Base-by-base conservation (phyloP, 306 rosid species). In the Albizia julibrissin region DNA sequence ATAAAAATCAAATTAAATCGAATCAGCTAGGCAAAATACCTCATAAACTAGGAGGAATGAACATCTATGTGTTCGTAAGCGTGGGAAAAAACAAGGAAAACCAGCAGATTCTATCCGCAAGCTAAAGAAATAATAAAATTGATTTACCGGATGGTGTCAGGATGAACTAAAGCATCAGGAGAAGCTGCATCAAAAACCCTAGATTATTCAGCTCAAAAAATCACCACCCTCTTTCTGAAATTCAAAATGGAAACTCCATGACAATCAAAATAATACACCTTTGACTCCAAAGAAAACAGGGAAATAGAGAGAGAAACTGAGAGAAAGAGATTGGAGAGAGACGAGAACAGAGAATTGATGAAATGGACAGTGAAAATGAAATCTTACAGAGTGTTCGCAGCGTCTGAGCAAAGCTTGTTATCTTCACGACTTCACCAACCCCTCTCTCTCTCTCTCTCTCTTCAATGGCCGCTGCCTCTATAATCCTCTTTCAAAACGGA, bases 391-490 rank as follows among this genome's bases (percentile, higher is more conserved):
- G 62, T 75, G 22, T 50, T 50, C 76, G 33, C 54, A 54, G 65
- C 34, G 43, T 22, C 84, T 21, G 72, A 85, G 77, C 80, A 78
- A 81, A 80, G 86, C 40, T 70, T 75, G 46, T 72, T 72, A 10
- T 31, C 77, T 61, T 26, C 74, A 61, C 31, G 67, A 37, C 39
- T 19, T 21, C 65, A 58, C 65, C 62, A 56, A n/a, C 1, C 34
- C 76, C 12, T 67, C 18, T 24, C 34, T n/a, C 76, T 86, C 33
- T 24, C 31, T 56, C 81, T 85, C 54, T 54, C 73, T 77, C 77
- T 14, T 21, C 43, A 66, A 74, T 83, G 87, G 89, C 88, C 87
- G 94, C 90, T 82, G 88, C 89, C 54, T 67, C n/a, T n/a, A n/a
- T n/a, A n/a, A n/a, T n/a, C n/a, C n/a, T n/a, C 80, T 54, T 88